phyloP scores from a whole-genome alignment of 805 yeast genomes.

The Metschnikowia santaceciliae region DNA sequence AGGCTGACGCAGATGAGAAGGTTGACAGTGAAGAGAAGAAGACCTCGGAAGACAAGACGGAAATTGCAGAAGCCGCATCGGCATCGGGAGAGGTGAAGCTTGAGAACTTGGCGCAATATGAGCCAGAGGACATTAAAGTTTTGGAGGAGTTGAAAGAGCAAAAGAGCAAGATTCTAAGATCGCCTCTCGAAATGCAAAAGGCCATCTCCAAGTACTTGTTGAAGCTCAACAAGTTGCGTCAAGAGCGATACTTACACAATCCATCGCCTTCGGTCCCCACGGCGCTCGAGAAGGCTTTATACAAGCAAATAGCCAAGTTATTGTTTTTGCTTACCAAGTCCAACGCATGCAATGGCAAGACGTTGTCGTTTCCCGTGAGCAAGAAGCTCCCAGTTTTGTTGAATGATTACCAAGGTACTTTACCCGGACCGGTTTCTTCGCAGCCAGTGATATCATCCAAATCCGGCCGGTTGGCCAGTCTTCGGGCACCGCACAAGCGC shows the following conservation, averaged over 20 bases:
- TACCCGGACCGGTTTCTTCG: slow-evolving; percentile 55
- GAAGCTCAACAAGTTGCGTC: slow-evolving; percentile 37
- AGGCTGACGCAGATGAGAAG: slow-evolving; percentile 5
- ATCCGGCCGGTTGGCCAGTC: slow-evolving; percentile 33
- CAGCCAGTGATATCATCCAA: slow-evolving; percentile 15
- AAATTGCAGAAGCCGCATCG: slow-evolving; percentile 7
- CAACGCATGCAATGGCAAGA: slow-evolving; percentile 23
- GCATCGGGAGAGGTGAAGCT: slow-evolving; percentile 21
- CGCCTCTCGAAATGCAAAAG: slow-evolving; percentile 32
- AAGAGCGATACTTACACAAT: slow-evolving; percentile 33
- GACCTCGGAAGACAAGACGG: not conserved
- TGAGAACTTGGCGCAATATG: slow-evolving; percentile 32
- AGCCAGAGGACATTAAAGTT: slow-evolving; percentile 28
- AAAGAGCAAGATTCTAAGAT: slow-evolving; percentile 19
- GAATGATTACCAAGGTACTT: slow-evolving; percentile 70
- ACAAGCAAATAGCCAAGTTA: slow-evolving; percentile 29
- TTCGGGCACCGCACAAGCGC: slow-evolving; percentile 39
- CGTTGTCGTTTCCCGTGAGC: slow-evolving; percentile 29
- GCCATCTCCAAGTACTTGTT: slow-evolving; percentile 31
- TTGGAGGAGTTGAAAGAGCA: slow-evolving; percentile 26
- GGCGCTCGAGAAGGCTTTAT: slow-evolving; percentile 23
- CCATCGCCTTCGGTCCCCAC: slow-evolving; percentile 26
- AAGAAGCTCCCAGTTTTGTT: slow-evolving; percentile 62
- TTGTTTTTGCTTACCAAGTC: slow-evolving; percentile 30
- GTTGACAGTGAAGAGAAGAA: not conserved